Conservation (phyloP, 2,329 filamentous ascomycete genomes). For the Madurella mycetomatis region DNA sequence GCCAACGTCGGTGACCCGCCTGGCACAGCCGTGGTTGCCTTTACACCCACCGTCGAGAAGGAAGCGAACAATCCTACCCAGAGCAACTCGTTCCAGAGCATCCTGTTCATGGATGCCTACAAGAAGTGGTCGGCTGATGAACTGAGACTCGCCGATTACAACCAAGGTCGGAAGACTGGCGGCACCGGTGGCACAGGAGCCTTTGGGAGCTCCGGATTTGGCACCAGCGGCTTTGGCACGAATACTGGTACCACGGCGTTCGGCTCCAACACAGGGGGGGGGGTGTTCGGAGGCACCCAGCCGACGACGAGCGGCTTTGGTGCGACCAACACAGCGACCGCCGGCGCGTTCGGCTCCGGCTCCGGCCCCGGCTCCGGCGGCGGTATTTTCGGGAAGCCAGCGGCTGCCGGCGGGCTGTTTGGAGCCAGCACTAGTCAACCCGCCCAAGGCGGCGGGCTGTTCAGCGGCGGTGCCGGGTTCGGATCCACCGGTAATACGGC, state of each 20-base stretch:
- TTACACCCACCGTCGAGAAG: slow-evolving; percentile 68
- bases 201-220: slow-evolving; percentile 62
- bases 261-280: slow-evolving; percentile 34
- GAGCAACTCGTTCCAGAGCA: slow-evolving; percentile 68
- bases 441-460: slow-evolving; percentile 38
- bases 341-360: slow-evolving; percentile 38
- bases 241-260: slow-evolving; percentile 41
- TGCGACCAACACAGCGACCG: slow-evolving; percentile 23
- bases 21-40: slow-evolving; percentile 67
- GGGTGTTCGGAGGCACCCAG: slow-evolving; percentile 37
- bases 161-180: slow-evolving; percentile 77
- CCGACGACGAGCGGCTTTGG: slow-evolving; percentile 34
- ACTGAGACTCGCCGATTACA: slow-evolving; percentile 79
- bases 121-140: slow-evolving; percentile 89
- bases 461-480: slow-evolving; percentile 35
- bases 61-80: slow-evolving; percentile 54
- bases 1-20: slow-evolving; percentile 54
- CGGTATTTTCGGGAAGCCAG: slow-evolving; percentile 31
- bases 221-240: slow-evolving; percentile 44
- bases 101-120: slow-evolving; percentile 74
- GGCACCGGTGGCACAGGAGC: slow-evolving; percentile 79
- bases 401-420: slow-evolving; percentile 37
- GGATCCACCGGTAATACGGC: slow-evolving; percentile 14
- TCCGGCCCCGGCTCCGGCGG: slow-evolving; percentile 33
- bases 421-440: slow-evolving; percentile 32